Percentiles rank a stretch among this genome's conserved stretches.
These are phyloP conservation scores for Cryphonectria nitschkei DNA, from an alignment of 2,329 filamentous ascomycete species.

Conservation along the genomic window DNA sequence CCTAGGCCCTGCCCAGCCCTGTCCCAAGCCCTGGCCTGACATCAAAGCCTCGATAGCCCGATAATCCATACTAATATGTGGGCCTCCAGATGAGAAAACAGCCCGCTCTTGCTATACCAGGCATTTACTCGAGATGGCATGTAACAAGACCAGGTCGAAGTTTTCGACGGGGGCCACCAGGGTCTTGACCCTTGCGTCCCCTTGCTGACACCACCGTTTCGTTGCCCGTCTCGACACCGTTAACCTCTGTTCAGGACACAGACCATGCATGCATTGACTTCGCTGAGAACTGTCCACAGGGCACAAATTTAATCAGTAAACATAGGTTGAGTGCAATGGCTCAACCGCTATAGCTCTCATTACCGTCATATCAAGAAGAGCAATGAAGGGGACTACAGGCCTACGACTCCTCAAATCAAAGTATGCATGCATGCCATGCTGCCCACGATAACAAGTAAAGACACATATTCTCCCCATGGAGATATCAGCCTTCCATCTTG, in stretches of 20 bases:
- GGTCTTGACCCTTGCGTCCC: not conserved
- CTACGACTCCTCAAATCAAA: slow-evolving; percentile 4
- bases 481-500: slow-evolving; percentile 59
- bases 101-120: not conserved
- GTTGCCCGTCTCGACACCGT: slow-evolving; percentile 7
- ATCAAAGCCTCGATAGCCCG: slow-evolving; percentile 13
- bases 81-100: too few relatives aligned
- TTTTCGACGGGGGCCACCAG: not conserved
- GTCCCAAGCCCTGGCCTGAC: not conserved
- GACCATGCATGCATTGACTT: not conserved
- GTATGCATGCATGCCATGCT: slow-evolving; percentile 21
- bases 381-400: slow-evolving; percentile 1
- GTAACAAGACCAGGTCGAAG: not conserved
- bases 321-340: not conserved
- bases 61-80: slow-evolving; percentile 7
- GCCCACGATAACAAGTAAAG: not conserved
- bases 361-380: slow-evolving; percentile 11
- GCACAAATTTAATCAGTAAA: not conserved
- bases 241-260: not conserved
- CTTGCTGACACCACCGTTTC: not conserved
- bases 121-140: not conserved
- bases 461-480: not conserved
- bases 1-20: too few relatives aligned
- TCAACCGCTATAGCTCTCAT: slow-evolving; percentile 2
- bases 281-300: not conserved